Percentiles rank a stretch among this genome's conserved stretches.
These are phyloP conservation scores for Phytophthora constricta DNA, from an alignment of 352 stramenopile species.

Conservation along the genomic window DNA sequence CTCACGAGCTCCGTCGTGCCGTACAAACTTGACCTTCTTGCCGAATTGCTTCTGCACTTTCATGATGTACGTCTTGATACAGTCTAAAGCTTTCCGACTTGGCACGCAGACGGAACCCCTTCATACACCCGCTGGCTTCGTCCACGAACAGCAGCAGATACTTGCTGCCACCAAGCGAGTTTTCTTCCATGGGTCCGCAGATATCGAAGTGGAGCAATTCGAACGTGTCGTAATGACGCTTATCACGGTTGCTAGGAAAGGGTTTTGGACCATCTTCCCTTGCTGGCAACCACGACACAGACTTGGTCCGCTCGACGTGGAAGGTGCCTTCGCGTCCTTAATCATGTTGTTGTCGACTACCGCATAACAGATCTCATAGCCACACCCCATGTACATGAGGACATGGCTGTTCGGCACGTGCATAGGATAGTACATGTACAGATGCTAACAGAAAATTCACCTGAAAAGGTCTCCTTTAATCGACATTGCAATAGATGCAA, in stretches of 20 bases:
- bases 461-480: too few relatives aligned
- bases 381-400: too few relatives aligned
- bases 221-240: slow-evolving; percentile 3
- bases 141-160: slow-evolving; percentile 29
- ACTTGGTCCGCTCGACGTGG: neutral
- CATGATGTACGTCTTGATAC: neutral
- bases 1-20: too few relatives aligned
- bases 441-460: too few relatives aligned
- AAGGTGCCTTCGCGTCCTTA: too few relatives aligned
- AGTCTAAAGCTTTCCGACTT: slow-evolving; percentile 23
- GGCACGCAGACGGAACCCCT: slow-evolving; percentile 23
- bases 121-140: slow-evolving; percentile 29
- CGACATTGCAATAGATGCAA: too few relatives aligned
- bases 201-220: slow-evolving; percentile 18
- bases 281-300: neutral
- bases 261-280: slow-evolving; percentile 13
- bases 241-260: slow-evolving; percentile 8
- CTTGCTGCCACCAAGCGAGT: slow-evolving; percentile 17
- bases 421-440: too few relatives aligned
- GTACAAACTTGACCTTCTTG: slow-evolving; percentile 15
- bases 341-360: too few relatives aligned
- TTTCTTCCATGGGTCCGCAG: too few relatives aligned
- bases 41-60: slow-evolving; percentile 7
- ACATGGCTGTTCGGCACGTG: too few relatives aligned
- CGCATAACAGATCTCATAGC: too few relatives aligned